Percentiles rank a stretch among this genome's conserved stretches.
phyloP scores from a whole-genome alignment of 768 basidiomycete species.

The Roridomyces roridus region DNA sequence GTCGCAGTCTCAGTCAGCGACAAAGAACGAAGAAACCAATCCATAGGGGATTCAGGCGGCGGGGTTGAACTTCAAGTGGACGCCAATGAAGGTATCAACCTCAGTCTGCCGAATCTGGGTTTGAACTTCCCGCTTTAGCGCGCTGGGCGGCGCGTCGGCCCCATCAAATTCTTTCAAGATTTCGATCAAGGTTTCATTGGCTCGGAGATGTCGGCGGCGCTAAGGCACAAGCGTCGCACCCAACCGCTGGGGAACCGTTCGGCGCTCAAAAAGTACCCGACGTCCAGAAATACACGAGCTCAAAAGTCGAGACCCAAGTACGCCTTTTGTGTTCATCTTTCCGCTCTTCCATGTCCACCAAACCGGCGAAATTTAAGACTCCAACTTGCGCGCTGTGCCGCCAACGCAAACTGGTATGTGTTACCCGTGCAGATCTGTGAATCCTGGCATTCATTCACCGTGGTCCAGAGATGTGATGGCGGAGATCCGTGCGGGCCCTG shows the following conservation, averaged over 20 bases:
- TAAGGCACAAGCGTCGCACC: constrained; percentile 15
- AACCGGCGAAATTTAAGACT: constrained; percentile 24
- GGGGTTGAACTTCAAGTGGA: too few species aligned
- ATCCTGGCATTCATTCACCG: not conserved
- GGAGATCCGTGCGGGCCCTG: constrained; percentile 22
- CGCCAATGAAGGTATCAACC: too few species aligned
- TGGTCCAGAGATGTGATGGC: constrained; percentile 22
- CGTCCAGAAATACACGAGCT: not conserved
- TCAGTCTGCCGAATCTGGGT: too few species aligned
- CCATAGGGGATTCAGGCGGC: too few species aligned
- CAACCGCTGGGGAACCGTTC: constrained; percentile 2
- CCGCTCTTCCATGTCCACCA: constrained; percentile 1
- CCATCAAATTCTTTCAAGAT: too few species aligned
- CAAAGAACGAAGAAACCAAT: too few species aligned
- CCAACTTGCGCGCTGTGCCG: constrained; percentile 23
- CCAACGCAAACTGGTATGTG: constrained; percentile 18
- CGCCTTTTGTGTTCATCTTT: too few species aligned
- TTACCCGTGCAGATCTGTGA: not conserved
- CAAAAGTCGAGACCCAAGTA: not conserved
- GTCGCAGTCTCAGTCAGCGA: too few species aligned
- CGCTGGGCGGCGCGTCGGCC: too few species aligned
- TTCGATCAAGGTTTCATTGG: too few species aligned
- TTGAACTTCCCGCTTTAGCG: too few species aligned
- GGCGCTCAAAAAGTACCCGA: not conserved
- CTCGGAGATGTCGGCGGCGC: constrained; percentile 13